Conservation (phyloP, 1,284 basidiomycete genomes). For the Sparassis latifolia region DNA sequence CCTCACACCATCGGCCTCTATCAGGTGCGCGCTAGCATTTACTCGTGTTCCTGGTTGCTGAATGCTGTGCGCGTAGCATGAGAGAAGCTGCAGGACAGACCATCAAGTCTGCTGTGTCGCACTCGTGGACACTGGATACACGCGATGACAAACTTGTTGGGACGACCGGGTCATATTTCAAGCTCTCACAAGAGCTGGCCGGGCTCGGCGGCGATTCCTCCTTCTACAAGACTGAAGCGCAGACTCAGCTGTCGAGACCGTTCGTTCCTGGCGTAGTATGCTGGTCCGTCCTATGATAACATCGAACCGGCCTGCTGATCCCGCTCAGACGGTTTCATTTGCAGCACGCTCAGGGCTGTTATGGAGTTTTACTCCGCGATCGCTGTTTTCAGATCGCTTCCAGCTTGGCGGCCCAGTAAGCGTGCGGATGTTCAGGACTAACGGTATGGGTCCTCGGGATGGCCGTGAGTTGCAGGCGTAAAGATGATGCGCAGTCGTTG, state of each 20-base stretch:
- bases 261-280: slow-evolving; percentile 52
- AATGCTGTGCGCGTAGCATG: slow-evolving; percentile 44
- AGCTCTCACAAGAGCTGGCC: slow-evolving; percentile 69
- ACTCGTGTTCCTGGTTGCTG: background rate
- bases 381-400: slow-evolving; percentile 80
- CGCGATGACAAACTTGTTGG: slow-evolving; percentile 70
- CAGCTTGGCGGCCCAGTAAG: slow-evolving; percentile 93
- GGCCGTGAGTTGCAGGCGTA: slow-evolving; percentile 42
- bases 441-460: slow-evolving; percentile 82
- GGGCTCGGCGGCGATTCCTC: slow-evolving; percentile 70
- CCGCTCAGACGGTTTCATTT: slow-evolving; percentile 53
- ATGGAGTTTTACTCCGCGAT: slow-evolving; percentile 41
- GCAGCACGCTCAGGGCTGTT: slow-evolving; percentile 59
- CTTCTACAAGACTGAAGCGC: slow-evolving; percentile 70
- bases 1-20: slow-evolving; percentile 69
- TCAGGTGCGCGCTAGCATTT: slow-evolving; percentile 47
- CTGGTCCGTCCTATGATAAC: slow-evolving; percentile 7
- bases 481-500: background rate
- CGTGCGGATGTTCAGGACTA: slow-evolving; percentile 81
- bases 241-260: slow-evolving; percentile 59
- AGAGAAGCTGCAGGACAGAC: slow-evolving; percentile 76
- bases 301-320: slow-evolving; percentile 1
- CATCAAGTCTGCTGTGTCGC: slow-evolving; percentile 80
- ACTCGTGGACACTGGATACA: slow-evolving; percentile 75
- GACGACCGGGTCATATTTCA: slow-evolving; percentile 57